Percentiles rank a stretch among this genome's conserved stretches.
Evolutionary conservation across 345 rosid species (phyloP).

Genomic region (Melaleuca alternifolia): DNA sequence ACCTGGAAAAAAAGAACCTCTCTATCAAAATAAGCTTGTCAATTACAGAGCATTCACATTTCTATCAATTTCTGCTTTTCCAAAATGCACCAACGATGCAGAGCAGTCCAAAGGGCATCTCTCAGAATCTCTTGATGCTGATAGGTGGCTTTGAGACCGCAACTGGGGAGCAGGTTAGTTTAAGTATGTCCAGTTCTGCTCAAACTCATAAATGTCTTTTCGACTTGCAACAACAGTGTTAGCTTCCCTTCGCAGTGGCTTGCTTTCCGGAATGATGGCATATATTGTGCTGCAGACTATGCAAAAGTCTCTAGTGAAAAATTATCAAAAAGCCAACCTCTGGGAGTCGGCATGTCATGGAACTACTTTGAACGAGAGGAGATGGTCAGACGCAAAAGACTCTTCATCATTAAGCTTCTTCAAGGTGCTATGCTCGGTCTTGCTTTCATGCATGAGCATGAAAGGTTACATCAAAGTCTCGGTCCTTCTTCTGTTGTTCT

Average conservation of each 20-base stretch:
- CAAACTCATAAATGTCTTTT: neutral
- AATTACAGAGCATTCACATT: neutral
- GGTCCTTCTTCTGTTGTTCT: constrained; percentile 89
- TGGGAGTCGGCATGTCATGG: constrained; percentile 34
- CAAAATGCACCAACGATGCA: constrained; percentile 14
- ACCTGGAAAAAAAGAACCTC: neutral
- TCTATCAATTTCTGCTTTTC: neutral
- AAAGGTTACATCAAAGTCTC: constrained; percentile 93
- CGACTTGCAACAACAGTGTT: neutral
- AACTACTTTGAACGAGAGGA: constrained; percentile 47
- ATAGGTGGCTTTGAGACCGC: constrained; percentile 89
- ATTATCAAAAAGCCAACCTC: constrained; percentile 27
- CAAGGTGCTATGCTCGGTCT: constrained; percentile 75
- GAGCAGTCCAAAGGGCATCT: constrained; percentile 47
- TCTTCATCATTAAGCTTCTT: constrained; percentile 48
- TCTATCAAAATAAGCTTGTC: neutral
- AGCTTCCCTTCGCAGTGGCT: constrained; percentile 56
- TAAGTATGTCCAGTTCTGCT: neutral
- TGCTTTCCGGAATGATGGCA: constrained; percentile 78
- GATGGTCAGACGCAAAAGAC: constrained; percentile 42
- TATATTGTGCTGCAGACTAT: constrained; percentile 80
- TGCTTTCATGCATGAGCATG: constrained; percentile 75
- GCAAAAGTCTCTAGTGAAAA: constrained; percentile 56
- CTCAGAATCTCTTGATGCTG: constrained; percentile 57
- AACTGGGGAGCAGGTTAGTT: constrained; percentile 81